Base-by-base conservation (phyloP, 345 rosid genomes). In the Excoecaria agallocha region DNA sequence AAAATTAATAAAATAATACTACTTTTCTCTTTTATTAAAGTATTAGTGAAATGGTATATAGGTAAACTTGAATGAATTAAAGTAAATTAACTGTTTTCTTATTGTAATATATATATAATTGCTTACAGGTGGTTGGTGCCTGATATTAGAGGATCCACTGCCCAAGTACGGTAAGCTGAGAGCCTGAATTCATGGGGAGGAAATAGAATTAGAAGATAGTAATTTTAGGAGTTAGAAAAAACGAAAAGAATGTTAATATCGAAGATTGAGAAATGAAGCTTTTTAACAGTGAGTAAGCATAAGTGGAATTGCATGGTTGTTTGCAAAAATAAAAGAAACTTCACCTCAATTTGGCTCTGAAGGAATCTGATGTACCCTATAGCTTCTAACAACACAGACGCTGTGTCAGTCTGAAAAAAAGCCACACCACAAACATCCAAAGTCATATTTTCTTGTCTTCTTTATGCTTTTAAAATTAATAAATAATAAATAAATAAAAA, bases 151-250 rank as follows among this genome's bases (percentile, higher is more conserved):
- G 22, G 95, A 87, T 76, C 85, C 90, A 77, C 76, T 79, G 83
- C 90, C 95, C 89, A 93, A 76, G 96, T 95, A 95, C 74, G 99
- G 98, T 73, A 89, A 85, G 86, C 98, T 91, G 71, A 94, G 95
- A 67, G 98, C 98, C 99, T 96, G 87, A 69, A 81, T 76, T 68
- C 12, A 61, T 38, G 74, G 68, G 81, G 72, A n/a, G 72, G 73
- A 55, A 57, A 35, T 13, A 39, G 43, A 48, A 52, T 73, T 67
- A 45, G 52, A 74, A 55, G 69, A 60, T 16, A 71, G 16, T 6
- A 24, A 46, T 1, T 55, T 61, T 56, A 82, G 69, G 57, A 68
- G 22, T 73, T 64, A 25, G 6, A 19, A 77, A 70, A 66, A 56
- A 20, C 25, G 20, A 76, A 68, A 77, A 59, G 77, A 68, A 74